Evolutionary conservation across 257 asterid genomes (phyloP).

Genomic region (Cordia subcordata): DNA sequence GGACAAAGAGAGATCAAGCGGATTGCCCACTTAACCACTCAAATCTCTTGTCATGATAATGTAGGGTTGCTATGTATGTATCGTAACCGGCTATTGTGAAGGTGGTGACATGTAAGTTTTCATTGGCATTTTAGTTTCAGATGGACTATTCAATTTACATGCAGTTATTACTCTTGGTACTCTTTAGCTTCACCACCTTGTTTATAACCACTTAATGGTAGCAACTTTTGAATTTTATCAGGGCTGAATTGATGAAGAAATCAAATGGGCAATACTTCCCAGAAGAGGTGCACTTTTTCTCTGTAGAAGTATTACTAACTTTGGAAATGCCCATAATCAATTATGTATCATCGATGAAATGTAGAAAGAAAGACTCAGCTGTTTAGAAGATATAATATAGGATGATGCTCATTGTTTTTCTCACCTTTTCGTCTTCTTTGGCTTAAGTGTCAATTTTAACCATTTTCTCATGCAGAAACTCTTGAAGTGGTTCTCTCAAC

Average conservation of each 20-base stretch:
- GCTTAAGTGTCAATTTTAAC: not conserved
- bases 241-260: conserved; percentile 97
- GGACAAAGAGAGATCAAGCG: not conserved
- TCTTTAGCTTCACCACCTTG: not conserved
- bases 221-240: conserved; percentile 23
- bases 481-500: conserved; percentile 92
- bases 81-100: conserved; percentile 96
- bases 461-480: conserved; percentile 53
- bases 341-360: not conserved
- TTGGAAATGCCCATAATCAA: not conserved
- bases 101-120: conserved; percentile 98
- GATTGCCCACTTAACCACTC: not conserved
- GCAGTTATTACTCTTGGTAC: not conserved
- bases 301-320: conserved; percentile 3
- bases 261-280: conserved; percentile 84
- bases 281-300: conserved; percentile 69
- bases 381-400: not conserved
- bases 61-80: conserved; percentile 99
- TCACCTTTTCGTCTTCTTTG: not conserved
- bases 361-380: not conserved
- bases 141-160: conserved; percentile 3
- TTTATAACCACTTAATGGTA: not conserved
- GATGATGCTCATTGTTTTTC: not conserved
- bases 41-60: conserved; percentile 3
- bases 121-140: not conserved